Base-by-base conservation (phyloP, 768 basidiomycete species). In the Leccinum rimulosum region DNA sequence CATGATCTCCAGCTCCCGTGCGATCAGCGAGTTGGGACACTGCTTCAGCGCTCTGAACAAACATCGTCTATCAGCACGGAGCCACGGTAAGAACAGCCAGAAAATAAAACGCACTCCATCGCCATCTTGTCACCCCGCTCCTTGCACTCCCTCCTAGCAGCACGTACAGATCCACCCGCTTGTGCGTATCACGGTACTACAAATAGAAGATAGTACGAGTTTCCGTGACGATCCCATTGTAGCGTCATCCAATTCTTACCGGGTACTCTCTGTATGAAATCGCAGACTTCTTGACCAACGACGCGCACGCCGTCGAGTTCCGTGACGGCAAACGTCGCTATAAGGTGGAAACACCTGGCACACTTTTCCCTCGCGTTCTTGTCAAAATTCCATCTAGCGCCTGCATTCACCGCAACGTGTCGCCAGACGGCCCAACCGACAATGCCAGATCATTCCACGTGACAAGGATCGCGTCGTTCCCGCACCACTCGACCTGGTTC, bases 181-280 rank as follows among this genome's bases (percentile, higher is more conserved):
- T n/a, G n/a, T n/a, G n/a, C n/a, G n/a, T n/a, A n/a, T n/a, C n/a
- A 85, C 0, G 93, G 88, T 38, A 82, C 93, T 93, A 66, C 10
- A 33, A n/a, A n/a, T n/a, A n/a, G 0, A 11, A 45, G 11, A 45
- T 45, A 11, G n/a, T 6, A 45, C 19, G 5, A 19, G 43, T 45
- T 45, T 45, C 43, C n/a, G 43, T 19, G 19, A 45, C 15, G 27
- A 15, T 27, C 33, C 45, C 10, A 8, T 19, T 45, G 10, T 15
- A 5, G 55, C 28, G 15, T 59, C 64, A 10, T n/a, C 9, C n/a
- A 43, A 4, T 43, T 43, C 83, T 52, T 66, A 95, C 94, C 79
- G 27, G 96, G 94, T 1, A 98, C 97, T 76, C 95, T 96, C 68
- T 98, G 93, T 19, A 99, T 78, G 55, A 98, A 84, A 66, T 98